phyloP scores from a whole-genome alignment of 495 filamentous ascomycete species.

The Daldinia concentrica region DNA sequence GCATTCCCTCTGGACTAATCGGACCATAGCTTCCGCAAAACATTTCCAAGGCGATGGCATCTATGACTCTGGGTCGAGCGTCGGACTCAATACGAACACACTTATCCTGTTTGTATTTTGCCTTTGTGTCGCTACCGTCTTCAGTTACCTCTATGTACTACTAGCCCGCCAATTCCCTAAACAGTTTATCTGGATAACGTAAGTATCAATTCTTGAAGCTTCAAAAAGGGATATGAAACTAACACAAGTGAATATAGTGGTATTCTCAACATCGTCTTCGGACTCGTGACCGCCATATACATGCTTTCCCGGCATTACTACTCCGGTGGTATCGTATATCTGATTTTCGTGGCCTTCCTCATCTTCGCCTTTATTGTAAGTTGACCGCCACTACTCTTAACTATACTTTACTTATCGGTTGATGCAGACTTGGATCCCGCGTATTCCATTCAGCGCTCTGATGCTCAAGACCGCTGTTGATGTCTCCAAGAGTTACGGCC shows the following conservation, averaged over 20 bases:
- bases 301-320: constrained; percentile 76
- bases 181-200: constrained; percentile 87
- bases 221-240: constrained; percentile 58
- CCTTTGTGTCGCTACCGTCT: constrained; percentile 72
- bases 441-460: constrained; percentile 88
- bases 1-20: neutral
- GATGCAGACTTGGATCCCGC: constrained; percentile 79
- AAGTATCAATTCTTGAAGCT: constrained; percentile 55
- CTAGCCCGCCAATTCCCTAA: constrained; percentile 84
- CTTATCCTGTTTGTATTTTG: constrained; percentile 84
- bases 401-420: neutral
- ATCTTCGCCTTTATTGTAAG: constrained; percentile 53
- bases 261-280: constrained; percentile 85
- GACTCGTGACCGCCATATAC: constrained; percentile 70
- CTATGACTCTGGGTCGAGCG: constrained; percentile 72
- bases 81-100: constrained; percentile 82
- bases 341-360: constrained; percentile 76
- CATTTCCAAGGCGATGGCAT: constrained; percentile 77
- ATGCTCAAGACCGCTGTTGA: constrained; percentile 92
- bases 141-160: constrained; percentile 80
- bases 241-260: constrained; percentile 72
- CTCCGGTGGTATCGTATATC: constrained; percentile 84
- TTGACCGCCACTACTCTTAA: neutral
- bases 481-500: constrained; percentile 80
- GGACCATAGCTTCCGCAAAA: constrained; percentile 58